Evolutionary conservation across 768 basidiomycete genomes (phyloP), one percentile per base, ranked within the genome.

Genomic region (Trametes sanguinea): DNA sequence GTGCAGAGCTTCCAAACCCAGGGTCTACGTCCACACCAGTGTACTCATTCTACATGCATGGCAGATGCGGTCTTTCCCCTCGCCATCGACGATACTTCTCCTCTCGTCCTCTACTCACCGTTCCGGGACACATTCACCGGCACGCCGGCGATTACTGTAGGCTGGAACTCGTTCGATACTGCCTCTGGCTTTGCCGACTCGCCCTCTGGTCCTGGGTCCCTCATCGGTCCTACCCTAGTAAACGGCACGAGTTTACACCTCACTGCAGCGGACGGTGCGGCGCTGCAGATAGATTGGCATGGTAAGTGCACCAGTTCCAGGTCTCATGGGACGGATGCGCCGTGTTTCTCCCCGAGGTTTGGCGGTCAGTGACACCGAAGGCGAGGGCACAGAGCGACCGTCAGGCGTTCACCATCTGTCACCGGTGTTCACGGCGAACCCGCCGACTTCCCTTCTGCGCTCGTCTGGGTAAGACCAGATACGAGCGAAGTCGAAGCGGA

Each of bases 81-180:
- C 73, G 65, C 73, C 61, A 76, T 92, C 67, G 82, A 87, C 73
- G 85, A 90, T 71, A 84, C 85, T 56, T 90, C 89, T 45, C 89
- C 89, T 4, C 69, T 78, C 48, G 76, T 91, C 65, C 63, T 67
- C 30, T 92, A 90, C 76, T 78, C 72, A 61, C 89, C 90, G 27
- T 82, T 85, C 61, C 68, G 76, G 45, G 86, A 89, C 72, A 81
- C 80, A 10, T 75, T 84, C 59, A 76, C 81, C 43, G 58, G 51
- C 32, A 37, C 27, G 71, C 79, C 52, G 73, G 77, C 85, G 66
- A 67, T 84, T 44, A 67, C 72, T 17, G 78, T 76, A 30, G 89
- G 89, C 69, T 93, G 91, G 91, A 85, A 85, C 69, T 83, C 88
- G 16, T 83, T 79, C 74, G 90, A 82, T 73, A 73, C 76, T 2